Evolutionary conservation across 768 basidiomycete species (phyloP).

Genomic region (Tricholoma terreum): DNA sequence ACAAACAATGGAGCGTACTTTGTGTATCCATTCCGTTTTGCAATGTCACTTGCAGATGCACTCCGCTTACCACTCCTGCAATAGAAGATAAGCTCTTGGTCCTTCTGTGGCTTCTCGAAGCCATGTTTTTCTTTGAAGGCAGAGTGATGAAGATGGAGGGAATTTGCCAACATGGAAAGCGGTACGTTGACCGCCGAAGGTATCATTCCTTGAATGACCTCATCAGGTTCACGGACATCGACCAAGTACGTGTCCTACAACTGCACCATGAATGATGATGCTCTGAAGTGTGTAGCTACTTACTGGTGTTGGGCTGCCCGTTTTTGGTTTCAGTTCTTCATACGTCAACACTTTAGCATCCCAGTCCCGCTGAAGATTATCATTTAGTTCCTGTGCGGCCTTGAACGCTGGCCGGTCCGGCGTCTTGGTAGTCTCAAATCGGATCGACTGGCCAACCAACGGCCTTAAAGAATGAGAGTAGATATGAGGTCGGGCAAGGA

Average conservation of each 20-base stretch:
- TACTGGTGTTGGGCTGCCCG: constrained; percentile 70
- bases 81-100: constrained; percentile 83
- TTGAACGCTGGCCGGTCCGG: constrained; percentile 31
- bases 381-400: constrained; percentile 30
- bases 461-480: constrained; percentile 8
- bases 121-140: constrained; percentile 64
- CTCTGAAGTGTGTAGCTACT: constrained; percentile 11
- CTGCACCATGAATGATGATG: constrained; percentile 8
- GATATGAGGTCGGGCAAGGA: constrained; percentile 14
- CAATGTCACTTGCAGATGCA: constrained; percentile 76
- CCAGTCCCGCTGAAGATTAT: constrained; percentile 69
- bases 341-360: constrained; percentile 69
- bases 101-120: constrained; percentile 67
- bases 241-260: constrained; percentile 67
- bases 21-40: constrained; percentile 74
- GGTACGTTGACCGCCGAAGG: constrained; percentile 91
- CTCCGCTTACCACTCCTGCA: constrained; percentile 88
- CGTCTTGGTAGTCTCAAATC: constrained; percentile 15
- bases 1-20: constrained; percentile 50
- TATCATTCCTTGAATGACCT: constrained; percentile 88
- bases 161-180: constrained; percentile 68
- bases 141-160: constrained; percentile 54
- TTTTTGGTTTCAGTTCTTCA: constrained; percentile 77
- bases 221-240: constrained; percentile 92
- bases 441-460: constrained; percentile 9